Evolutionary conservation across 345 rosid species (phyloP), one percentile per base, ranked within the genome.

Genomic region (Eucalyptus tenuipes): DNA sequence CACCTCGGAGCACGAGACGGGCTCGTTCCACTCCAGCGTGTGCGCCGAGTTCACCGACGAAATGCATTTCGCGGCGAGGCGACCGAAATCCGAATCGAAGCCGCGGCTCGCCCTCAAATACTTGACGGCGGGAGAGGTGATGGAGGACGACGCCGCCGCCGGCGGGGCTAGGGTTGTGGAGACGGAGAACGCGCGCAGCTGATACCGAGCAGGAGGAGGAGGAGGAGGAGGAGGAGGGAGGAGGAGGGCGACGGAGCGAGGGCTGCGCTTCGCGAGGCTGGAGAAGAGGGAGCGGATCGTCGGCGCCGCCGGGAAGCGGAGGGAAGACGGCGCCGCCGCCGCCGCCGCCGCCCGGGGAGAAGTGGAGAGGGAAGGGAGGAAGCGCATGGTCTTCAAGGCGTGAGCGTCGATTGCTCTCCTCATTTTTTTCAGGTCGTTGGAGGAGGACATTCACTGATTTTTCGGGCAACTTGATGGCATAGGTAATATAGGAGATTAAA

Each of bases 21-120:
- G 89, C 29, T 93, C 94, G 89, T 91, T 93, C 93, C 94, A 90
- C 55, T 92, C 94, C 47, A 90, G 89, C 29, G 87, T 66, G 90
- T 24, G 88, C 29, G 90, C 88, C 7, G 92, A 88, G 18, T 91
- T 66, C 8, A 89, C 88, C 57, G 95, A 92, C 20, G 95, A 92
- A 17, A 93, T 49, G 88, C 94, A 89, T 50, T 94, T 89, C 44
- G 61, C 85, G 8, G 49, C 42, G 1, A 89, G 55, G 22, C 86
- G 57, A 68, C 89, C n/a, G 86, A 20, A 90, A 84, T 48, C 90
- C 49, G 90, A 75, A 42, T 42, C 49, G 68, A 66, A 37, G 85
- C 85, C 85, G 37, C 86, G 79, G 40, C 27, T 29, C 29, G 80
- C 49, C 44, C 49, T 44, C 87, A 33, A 48, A 27, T 86, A 15